Percentiles rank a stretch among this genome's conserved stretches.
phyloP scores from a whole-genome alignment of 2,329 filamentous ascomycete genomes.

The Chrysoporthe austroafricana region DNA sequence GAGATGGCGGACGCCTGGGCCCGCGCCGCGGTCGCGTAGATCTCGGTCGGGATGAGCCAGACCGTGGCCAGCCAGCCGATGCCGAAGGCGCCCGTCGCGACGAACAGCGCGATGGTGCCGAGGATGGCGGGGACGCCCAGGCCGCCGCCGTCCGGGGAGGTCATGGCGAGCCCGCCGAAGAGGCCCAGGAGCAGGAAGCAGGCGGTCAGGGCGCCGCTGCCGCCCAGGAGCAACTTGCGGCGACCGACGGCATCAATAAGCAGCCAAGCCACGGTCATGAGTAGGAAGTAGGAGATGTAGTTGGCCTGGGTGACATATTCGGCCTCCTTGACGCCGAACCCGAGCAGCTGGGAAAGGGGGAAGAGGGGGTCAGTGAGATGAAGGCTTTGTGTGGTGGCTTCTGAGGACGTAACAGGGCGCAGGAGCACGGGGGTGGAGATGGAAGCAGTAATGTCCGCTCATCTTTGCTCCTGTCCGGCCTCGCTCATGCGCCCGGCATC shows the following conservation, averaged over 20 bases:
- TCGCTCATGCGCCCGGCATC: too few relatives aligned
- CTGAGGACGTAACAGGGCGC: too few relatives aligned
- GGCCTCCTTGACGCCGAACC: slow-evolving; percentile 53
- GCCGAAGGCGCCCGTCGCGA: slow-evolving; percentile 63
- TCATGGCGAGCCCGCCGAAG: slow-evolving; percentile 52
- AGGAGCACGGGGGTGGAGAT: too few relatives aligned
- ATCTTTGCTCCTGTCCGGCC: too few relatives aligned
- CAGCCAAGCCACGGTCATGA: slow-evolving; percentile 66
- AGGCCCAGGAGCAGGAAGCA: slow-evolving; percentile 57
- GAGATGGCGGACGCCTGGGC: slow-evolving; percentile 58
- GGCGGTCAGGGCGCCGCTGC: slow-evolving; percentile 50
- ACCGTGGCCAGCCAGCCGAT: slow-evolving; percentile 63
- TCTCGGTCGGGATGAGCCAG: slow-evolving; percentile 64
- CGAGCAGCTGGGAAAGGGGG: slow-evolving; percentile 50
- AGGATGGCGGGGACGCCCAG: slow-evolving; percentile 49
- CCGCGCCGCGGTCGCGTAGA: slow-evolving; percentile 57
- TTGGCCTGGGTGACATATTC: slow-evolving; percentile 64
- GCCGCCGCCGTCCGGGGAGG: slow-evolving; percentile 39
- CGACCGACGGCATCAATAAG: slow-evolving; percentile 60
- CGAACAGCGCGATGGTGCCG: slow-evolving; percentile 55
- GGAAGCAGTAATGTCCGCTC: neutral
- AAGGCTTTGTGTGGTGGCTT: neutral
- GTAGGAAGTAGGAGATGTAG: slow-evolving; percentile 62
- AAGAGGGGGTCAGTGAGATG: neutral
- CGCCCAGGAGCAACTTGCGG: slow-evolving; percentile 56